These are phyloP conservation scores for Cadophora sp. DNA, from an alignment of 2,329 filamentous ascomycete species.

Conservation along the genomic window DNA sequence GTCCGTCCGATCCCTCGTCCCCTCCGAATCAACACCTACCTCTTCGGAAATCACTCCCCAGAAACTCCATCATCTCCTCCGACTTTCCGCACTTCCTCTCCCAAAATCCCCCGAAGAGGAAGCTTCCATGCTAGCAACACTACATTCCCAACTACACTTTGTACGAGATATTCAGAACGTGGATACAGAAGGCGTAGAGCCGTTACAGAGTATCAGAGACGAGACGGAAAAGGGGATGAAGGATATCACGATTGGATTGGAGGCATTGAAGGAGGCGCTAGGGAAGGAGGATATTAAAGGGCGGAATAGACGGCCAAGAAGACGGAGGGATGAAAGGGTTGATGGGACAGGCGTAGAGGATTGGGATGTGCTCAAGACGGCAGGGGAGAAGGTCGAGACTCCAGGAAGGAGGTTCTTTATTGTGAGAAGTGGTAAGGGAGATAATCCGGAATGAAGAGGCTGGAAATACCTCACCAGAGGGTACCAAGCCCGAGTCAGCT, in stretches of 20 bases:
- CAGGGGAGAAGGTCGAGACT: constrained; percentile 42
- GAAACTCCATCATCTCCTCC: constrained; percentile 83
- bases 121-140: constrained; percentile 71
- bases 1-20: constrained; percentile 81
- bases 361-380: constrained; percentile 44
- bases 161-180: constrained; percentile 85
- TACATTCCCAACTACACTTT: constrained; percentile 86
- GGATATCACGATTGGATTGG: constrained; percentile 65
- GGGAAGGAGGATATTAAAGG: constrained; percentile 67
- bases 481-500: neutral
- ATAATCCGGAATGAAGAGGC: neutral
- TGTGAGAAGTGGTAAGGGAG: constrained; percentile 45
- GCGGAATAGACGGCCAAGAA: constrained; percentile 42
- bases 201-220: constrained; percentile 81
- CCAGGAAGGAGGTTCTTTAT: constrained; percentile 46
- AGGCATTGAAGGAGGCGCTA: constrained; percentile 57
- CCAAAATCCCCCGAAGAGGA: constrained; percentile 71
- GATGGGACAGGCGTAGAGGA: constrained; percentile 37
- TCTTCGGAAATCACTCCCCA: constrained; percentile 56
- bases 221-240: constrained; percentile 66
- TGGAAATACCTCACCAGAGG: neutral
- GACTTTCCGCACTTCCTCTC: constrained; percentile 84
- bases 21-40: constrained; percentile 43
- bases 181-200: constrained; percentile 74
- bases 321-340: constrained; percentile 31